These are phyloP conservation scores for Boletus semigastroideus DNA, from an alignment of 1,284 basidiomycete species.

Conservation along the genomic window DNA sequence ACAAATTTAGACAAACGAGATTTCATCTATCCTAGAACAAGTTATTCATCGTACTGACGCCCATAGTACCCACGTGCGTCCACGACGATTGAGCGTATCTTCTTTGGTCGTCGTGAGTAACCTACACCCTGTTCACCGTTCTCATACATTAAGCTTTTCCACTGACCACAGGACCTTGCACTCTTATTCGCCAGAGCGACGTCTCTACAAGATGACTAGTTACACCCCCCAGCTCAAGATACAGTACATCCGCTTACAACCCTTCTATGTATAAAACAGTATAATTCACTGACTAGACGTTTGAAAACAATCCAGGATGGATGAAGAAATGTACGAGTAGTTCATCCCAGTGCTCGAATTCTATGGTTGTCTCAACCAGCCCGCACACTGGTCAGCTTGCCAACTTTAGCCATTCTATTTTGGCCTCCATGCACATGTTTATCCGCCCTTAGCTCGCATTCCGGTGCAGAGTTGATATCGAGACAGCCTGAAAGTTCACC, in stretches of 20 bases:
- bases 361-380: constrained; percentile 75
- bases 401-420: too few species aligned
- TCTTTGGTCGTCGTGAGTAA: constrained; percentile 28
- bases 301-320: not conserved
- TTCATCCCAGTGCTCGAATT: constrained; percentile 47
- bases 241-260: not conserved
- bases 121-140: not conserved
- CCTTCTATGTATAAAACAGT: constrained; percentile 9
- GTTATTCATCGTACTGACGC: constrained; percentile 9
- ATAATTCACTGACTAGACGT: not conserved
- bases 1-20: constrained; percentile 12
- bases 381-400: constrained; percentile 64
- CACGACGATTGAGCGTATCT: constrained; percentile 20
- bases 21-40: not conserved
- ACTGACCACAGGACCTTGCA: constrained; percentile 25
- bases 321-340: not conserved
- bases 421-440: too few species aligned
- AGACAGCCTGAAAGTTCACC: too few species aligned
- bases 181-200: constrained; percentile 9
- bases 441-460: too few species aligned
- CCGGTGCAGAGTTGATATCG: too few species aligned
- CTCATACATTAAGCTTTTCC: not conserved
- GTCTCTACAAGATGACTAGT: not conserved
- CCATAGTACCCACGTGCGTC: not conserved
- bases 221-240: too few species aligned